phyloP scores from a whole-genome alignment of 108 stramenopile species.

The Pseudonitzschia multiseries region DNA sequence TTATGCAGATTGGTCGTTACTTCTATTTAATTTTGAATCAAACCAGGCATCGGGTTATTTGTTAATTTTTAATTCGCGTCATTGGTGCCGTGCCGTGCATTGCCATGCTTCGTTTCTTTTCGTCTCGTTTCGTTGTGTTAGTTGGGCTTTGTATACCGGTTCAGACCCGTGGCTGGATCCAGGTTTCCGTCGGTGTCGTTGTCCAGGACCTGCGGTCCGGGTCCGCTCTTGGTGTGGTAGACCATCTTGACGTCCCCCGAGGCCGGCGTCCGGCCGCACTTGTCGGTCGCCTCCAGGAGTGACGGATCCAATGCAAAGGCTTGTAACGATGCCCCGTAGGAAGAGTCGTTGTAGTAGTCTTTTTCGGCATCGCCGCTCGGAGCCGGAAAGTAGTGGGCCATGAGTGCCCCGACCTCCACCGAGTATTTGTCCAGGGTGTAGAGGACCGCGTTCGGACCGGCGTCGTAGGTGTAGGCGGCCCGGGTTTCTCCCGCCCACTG shows the following conservation, averaged over 20 bases:
- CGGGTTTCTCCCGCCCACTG: constrained; percentile 74
- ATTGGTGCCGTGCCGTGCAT: too few species aligned
- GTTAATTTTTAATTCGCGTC: too few species aligned
- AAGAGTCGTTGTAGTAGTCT: constrained; percentile 55
- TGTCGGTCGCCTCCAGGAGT: constrained; percentile 60
- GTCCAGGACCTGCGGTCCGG: constrained; percentile 67
- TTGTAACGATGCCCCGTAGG: constrained; percentile 36
- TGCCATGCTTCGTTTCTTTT: too few species aligned
- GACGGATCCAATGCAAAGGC: constrained; percentile 45
- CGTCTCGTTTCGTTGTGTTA: too few species aligned
- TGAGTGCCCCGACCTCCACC: constrained; percentile 72
- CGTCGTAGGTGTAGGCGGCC: constrained; percentile 99
- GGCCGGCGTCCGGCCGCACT: constrained; percentile 53
- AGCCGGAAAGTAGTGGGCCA: constrained; percentile 77
- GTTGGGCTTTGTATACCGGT: constrained; percentile 25
- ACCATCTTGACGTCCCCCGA: constrained; percentile 80
- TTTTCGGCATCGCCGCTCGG: constrained; percentile 8
- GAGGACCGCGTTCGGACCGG: constrained; percentile 97
- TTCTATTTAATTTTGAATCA: too few species aligned
- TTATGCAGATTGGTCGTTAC: too few species aligned
- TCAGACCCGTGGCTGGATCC: constrained; percentile 48
- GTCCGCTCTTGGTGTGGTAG: constrained; percentile 78
- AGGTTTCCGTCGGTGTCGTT: constrained; percentile 32
- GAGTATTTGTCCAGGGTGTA: constrained; percentile 70
- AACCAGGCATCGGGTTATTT: too few species aligned